A percentile compares a stretch with the other conserved stretches of the same genome.
Conservation (phyloP, 768 basidiomycete genomes). For the Boletus sensibilis region DNA sequence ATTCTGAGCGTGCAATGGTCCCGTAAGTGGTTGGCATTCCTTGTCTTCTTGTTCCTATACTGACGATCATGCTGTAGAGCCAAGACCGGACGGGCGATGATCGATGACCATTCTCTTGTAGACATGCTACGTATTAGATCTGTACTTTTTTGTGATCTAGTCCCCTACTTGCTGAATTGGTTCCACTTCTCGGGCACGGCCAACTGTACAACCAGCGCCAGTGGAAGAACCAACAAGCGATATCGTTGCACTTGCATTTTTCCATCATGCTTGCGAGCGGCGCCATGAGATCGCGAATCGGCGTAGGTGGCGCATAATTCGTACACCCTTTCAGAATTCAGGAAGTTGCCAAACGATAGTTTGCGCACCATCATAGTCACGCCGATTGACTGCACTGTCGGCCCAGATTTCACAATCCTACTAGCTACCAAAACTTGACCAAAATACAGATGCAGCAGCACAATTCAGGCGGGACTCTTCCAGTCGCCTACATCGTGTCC, state of each 20-base stretch:
- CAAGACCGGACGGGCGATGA: conserved; percentile 41
- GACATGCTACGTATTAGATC: conserved; percentile 1
- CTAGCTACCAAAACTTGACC: neutral
- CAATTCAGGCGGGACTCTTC: neutral
- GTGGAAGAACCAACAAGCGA: neutral
- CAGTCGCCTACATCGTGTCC: conserved; percentile 54
- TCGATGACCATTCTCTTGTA: conserved; percentile 9
- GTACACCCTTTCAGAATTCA: neutral
- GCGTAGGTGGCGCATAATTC: neutral
- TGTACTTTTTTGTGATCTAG: neutral
- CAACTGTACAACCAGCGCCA: neutral
- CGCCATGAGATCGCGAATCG: neutral
- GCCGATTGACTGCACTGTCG: neutral
- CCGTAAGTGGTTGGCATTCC: conserved; percentile 40
- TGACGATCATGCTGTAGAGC: conserved; percentile 33
- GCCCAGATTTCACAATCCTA: neutral
- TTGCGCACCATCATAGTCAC: too few relatives aligned
- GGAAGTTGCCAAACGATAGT: neutral
- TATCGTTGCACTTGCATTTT: neutral
- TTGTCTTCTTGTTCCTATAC: neutral
- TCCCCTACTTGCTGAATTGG: neutral
- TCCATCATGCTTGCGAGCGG: neutral
- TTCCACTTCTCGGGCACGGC: neutral
- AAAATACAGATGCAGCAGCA: conserved; percentile 11
- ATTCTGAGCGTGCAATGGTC: conserved; percentile 73